Evolutionary conservation across 495 filamentous ascomycete genomes (phyloP).

Genomic region (Hyaloscypha variabilis): DNA sequence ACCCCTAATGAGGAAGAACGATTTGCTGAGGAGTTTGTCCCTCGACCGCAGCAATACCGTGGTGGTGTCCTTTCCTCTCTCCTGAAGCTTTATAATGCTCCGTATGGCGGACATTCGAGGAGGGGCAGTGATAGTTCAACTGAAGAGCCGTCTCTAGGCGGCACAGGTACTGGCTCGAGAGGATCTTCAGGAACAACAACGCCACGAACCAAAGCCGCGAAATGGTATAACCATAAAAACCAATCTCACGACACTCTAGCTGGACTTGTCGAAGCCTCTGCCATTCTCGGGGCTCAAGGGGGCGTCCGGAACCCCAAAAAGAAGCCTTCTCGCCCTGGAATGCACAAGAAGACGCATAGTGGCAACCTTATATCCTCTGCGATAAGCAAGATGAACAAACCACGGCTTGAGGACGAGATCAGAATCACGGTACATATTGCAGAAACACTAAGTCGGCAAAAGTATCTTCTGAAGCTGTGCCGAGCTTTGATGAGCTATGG

Average conservation of each 20-base stretch:
- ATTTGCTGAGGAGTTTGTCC: conserved; percentile 60
- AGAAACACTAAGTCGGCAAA: conserved; percentile 79
- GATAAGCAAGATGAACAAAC: conserved; percentile 42
- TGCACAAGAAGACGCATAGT: conserved; percentile 24
- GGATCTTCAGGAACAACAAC: conserved; percentile 56
- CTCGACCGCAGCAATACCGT: conserved; percentile 69
- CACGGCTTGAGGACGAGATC: conserved; percentile 63
- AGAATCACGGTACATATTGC: conserved; percentile 88
- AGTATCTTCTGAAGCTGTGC: conserved; percentile 84
- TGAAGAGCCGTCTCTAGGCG: conserved; percentile 9
- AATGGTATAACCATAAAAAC: conserved; percentile 67
- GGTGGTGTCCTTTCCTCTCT: conserved; percentile 78
- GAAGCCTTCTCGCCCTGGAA: conserved; percentile 41
- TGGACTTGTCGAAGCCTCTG: conserved; percentile 60
- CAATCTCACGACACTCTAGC: conserved; percentile 50
- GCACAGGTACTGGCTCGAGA: neutral
- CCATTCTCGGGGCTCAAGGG: conserved; percentile 39
- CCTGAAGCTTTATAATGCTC: conserved; percentile 69
- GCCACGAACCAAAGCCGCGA: conserved; percentile 58
- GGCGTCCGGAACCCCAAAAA: conserved; percentile 37
- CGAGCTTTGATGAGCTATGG: conserved; percentile 85
- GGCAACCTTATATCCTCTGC: conserved; percentile 37
- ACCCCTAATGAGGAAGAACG: conserved; percentile 61
- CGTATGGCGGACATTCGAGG: conserved; percentile 12
- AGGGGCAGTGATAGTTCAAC: conserved; percentile 19